A percentile compares a stretch with the other conserved stretches of the same genome.
These are phyloP conservation scores for Plasmodium vinckei DNA, from an alignment of 169 alveolate genomes.

Conservation along the genomic window DNA sequence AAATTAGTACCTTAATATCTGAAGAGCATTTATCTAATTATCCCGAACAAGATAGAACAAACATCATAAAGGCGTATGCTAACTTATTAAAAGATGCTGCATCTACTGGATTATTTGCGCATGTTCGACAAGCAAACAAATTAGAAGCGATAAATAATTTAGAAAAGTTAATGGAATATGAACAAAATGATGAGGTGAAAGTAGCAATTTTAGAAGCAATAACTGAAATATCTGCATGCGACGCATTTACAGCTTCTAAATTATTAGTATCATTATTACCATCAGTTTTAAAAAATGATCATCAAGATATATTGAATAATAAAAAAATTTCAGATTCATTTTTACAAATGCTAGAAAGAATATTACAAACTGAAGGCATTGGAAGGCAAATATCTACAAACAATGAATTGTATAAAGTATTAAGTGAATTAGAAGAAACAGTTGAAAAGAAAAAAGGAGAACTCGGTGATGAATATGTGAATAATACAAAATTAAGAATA, in stretches of 20 bases:
- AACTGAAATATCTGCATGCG: constrained; percentile 60
- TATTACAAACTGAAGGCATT: constrained; percentile 80
- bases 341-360: constrained; percentile 69
- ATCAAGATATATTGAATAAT: constrained; percentile 69
- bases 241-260: constrained; percentile 74
- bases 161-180: constrained; percentile 79
- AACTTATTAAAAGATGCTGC: constrained; percentile 52
- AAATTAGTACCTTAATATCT: constrained; percentile 36
- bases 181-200: constrained; percentile 60
- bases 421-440: constrained; percentile 71
- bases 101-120: constrained; percentile 72
- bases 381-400: constrained; percentile 80
- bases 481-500: constrained; percentile 69
- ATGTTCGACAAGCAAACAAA: constrained; percentile 70
- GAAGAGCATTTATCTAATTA: constrained; percentile 67
- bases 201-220: constrained; percentile 74
- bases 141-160: constrained; percentile 79
- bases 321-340: constrained; percentile 74
- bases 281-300: constrained; percentile 59
- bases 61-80: constrained; percentile 56
- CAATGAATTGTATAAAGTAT: constrained; percentile 69
- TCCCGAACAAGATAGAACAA: constrained; percentile 31
- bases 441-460: constrained; percentile 50
- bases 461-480: constrained; percentile 73
- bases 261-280: constrained; percentile 80